These are phyloP conservation scores for Rosa persica DNA, from an alignment of 306 rosid genomes.

Conservation along the genomic window DNA sequence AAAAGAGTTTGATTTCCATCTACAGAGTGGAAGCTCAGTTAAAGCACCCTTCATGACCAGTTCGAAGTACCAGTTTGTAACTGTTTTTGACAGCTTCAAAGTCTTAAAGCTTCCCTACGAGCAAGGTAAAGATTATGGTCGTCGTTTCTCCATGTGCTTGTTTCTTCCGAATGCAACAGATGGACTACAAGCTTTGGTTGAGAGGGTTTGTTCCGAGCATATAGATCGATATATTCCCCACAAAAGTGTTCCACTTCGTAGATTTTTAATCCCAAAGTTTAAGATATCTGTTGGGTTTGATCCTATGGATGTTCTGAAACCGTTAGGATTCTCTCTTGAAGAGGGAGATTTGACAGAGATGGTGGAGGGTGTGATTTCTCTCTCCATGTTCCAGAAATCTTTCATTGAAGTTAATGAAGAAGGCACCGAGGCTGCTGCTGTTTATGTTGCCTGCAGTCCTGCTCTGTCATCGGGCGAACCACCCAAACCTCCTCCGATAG, in stretches of 20 bases:
- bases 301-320: neutral
- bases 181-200: conserved; percentile 22
- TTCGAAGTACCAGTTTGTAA: neutral
- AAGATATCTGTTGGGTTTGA: conserved; percentile 13
- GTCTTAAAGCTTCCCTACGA: conserved; percentile 11
- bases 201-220: neutral
- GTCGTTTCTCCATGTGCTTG: conserved; percentile 22
- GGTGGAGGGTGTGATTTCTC: neutral
- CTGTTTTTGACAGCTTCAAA: conserved; percentile 4
- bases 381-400: neutral
- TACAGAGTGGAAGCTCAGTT: conserved; percentile 9
- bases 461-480: neutral
- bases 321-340: neutral
- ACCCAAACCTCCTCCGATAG: neutral
- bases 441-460: neutral
- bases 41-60: conserved; percentile 24
- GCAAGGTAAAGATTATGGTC: neutral
- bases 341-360: conserved; percentile 24
- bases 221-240: neutral
- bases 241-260: fast-evolving
- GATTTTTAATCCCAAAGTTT: conserved; percentile 34
- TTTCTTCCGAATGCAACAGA: conserved; percentile 33
- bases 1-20: neutral
- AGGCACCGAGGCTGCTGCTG: conserved; percentile 25
- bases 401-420: conserved; percentile 28